phyloP scores from a whole-genome alignment of 441 rosid species.

The Eutrema salsugineum region DNA sequence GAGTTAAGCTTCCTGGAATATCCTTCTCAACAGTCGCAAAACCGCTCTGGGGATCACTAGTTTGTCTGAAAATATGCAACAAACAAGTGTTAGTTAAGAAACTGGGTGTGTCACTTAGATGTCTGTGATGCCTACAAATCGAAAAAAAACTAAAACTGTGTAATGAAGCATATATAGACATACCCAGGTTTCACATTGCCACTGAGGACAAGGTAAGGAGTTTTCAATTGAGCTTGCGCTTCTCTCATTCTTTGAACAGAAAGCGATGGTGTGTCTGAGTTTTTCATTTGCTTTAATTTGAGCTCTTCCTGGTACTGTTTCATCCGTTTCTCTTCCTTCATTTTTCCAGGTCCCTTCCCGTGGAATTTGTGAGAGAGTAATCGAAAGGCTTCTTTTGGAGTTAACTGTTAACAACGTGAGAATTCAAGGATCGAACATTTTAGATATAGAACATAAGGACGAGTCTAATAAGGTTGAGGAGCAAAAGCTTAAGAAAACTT shows the following conservation, averaged over 20 bases:
- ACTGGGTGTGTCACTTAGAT: neutral
- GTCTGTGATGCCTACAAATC: neutral
- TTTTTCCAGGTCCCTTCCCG: conserved; percentile 98
- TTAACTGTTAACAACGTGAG: conserved; percentile 51
- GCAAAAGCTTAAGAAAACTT: conserved; percentile 40
- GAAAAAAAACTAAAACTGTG: neutral
- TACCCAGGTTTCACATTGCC: conserved; percentile 98
- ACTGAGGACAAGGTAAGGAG: conserved; percentile 97
- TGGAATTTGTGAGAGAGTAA: conserved; percentile 89
- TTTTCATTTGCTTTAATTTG: conserved; percentile 94
- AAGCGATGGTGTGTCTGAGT: conserved; percentile 85
- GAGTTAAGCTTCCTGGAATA: conserved; percentile 84
- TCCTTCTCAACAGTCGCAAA: conserved; percentile 94
- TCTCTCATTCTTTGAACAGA: conserved; percentile 97
- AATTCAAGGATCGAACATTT: neutral
- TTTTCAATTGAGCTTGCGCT: conserved; percentile 84
- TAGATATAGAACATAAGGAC: neutral
- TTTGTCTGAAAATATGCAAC: conserved; percentile 51
- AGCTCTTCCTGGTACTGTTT: conserved; percentile 87
- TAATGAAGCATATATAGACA: conserved; percentile 22
- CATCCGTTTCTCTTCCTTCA: conserved; percentile 97
- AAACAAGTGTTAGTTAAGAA: neutral
- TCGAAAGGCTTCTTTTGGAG: conserved; percentile 94
- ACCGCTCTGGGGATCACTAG: conserved; percentile 86
- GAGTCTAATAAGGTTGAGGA: neutral